A percentile compares a stretch with the other conserved stretches of the same genome.
Evolutionary conservation across 768 basidiomycete species (phyloP).

Genomic region (Pluteus cervinus): DNA sequence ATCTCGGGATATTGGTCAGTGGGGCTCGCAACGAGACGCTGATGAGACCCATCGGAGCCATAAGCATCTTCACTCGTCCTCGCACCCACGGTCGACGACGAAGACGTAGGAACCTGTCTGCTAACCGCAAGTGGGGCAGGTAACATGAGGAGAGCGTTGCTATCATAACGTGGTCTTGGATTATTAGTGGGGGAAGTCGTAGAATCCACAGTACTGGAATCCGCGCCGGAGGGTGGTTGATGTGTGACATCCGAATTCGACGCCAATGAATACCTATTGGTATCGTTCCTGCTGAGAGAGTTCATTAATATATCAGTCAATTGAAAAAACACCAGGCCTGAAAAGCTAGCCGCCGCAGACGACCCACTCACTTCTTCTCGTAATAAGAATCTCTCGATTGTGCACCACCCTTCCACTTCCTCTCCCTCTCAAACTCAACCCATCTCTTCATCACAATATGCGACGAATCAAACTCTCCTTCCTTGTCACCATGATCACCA

Average conservation of each 20-base stretch:
- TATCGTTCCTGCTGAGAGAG: slow-evolving; percentile 19
- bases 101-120: slow-evolving; percentile 44
- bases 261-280: slow-evolving; percentile 67
- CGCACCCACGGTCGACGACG: slow-evolving; percentile 36
- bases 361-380: slow-evolving; percentile 60
- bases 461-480: slow-evolving; percentile 94
- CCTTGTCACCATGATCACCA: slow-evolving; percentile 80
- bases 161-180: slow-evolving; percentile 61
- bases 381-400: slow-evolving; percentile 76
- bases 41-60: slow-evolving; percentile 34
- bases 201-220: slow-evolving; percentile 61
- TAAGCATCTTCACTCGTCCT: slow-evolving; percentile 46
- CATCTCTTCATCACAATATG: slow-evolving; percentile 99
- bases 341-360: background rate
- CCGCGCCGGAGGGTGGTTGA: slow-evolving; percentile 42
- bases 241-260: slow-evolving; percentile 75
- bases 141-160: slow-evolving; percentile 64
- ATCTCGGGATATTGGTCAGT: slow-evolving; percentile 28
- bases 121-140: slow-evolving; percentile 68
- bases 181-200: slow-evolving; percentile 30
- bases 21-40: slow-evolving; percentile 37
- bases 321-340: slow-evolving; percentile 6
- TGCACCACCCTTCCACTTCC: slow-evolving; percentile 86
- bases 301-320: slow-evolving; percentile 12
- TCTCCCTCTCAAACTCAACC: slow-evolving; percentile 96